Evolutionary conservation across 1,139 yeast species (phyloP).

Genomic region (Yamadazyma trypodendri): DNA sequence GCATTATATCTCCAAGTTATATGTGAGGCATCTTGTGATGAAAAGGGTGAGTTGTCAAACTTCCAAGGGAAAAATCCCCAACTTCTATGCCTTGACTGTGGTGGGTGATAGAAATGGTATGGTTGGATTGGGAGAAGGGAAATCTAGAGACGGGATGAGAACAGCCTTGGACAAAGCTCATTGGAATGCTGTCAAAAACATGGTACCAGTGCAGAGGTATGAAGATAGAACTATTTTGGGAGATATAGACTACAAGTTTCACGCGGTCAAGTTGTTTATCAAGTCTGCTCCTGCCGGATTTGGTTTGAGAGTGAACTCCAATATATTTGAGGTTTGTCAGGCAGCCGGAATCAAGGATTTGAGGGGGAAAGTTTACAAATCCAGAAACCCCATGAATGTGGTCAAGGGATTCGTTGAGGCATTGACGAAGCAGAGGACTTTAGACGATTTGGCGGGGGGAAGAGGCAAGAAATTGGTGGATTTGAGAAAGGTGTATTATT

Average conservation of each 20-base stretch:
- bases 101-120: conserved; percentile 94
- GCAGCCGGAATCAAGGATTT: conserved; percentile 94
- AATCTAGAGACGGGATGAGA: conserved; percentile 75
- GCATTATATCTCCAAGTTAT: conserved; percentile 61
- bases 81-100: conserved; percentile 81
- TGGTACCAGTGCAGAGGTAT: conserved; percentile 78
- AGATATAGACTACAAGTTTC: conserved; percentile 77
- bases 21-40: conserved; percentile 65
- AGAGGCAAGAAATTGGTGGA: conserved; percentile 96
- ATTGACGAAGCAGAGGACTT: conserved; percentile 71
- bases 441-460: conserved; percentile 85
- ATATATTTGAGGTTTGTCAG: conserved; percentile 88
- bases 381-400: conserved; percentile 93
- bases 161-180: conserved; percentile 83
- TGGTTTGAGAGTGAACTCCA: conserved; percentile 90
- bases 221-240: conserved; percentile 92
- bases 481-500: conserved; percentile 85
- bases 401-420: conserved; percentile 91
- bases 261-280: conserved; percentile 79
- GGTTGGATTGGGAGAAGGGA: conserved; percentile 95
- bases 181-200: conserved; percentile 90
- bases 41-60: conserved; percentile 92
- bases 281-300: conserved; percentile 92
- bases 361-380: conserved; percentile 86
- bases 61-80: conserved; percentile 86